These are phyloP conservation scores for Arachnopeziza araneosa DNA, from an alignment of 2,329 filamentous ascomycete species.

Conservation along the genomic window DNA sequence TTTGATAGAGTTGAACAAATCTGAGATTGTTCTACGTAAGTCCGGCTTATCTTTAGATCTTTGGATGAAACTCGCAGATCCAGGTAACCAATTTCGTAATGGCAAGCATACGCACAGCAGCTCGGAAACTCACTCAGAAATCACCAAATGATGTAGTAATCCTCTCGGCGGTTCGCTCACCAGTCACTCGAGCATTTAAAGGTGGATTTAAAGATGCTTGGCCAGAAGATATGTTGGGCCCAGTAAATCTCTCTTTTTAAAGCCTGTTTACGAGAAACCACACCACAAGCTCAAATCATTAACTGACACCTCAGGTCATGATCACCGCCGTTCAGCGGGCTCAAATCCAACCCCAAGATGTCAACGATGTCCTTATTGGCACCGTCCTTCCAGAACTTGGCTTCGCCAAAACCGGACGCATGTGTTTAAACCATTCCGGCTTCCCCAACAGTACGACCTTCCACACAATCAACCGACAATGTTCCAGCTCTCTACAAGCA, in stretches of 20 bases:
- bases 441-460: constrained; percentile 55
- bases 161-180: constrained; percentile 60
- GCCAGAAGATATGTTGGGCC: constrained; percentile 59
- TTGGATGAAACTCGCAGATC: no score
- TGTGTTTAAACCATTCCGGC: constrained; percentile 60
- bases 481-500: constrained; percentile 56
- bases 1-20: background rate
- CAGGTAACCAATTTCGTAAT: constrained; percentile 1
- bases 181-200: constrained; percentile 60
- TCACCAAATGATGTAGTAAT: constrained; percentile 36
- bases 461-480: constrained; percentile 63
- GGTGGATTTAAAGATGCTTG: constrained; percentile 61
- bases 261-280: background rate
- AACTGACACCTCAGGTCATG: constrained; percentile 11
- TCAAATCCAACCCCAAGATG: constrained; percentile 52
- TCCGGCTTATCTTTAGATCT: no score
- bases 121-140: constrained; percentile 34
- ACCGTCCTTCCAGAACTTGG: constrained; percentile 62
- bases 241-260: constrained; percentile 25
- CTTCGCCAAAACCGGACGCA: constrained; percentile 61
- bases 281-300: background rate
- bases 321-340: constrained; percentile 52
- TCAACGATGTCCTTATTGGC: constrained; percentile 60
- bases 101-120: constrained; percentile 11
- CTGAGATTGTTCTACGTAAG: no score